A percentile compares a stretch with the other conserved stretches of the same genome.
Evolutionary conservation across 805 yeast species (phyloP).

Genomic region (Candida xyloterini): DNA sequence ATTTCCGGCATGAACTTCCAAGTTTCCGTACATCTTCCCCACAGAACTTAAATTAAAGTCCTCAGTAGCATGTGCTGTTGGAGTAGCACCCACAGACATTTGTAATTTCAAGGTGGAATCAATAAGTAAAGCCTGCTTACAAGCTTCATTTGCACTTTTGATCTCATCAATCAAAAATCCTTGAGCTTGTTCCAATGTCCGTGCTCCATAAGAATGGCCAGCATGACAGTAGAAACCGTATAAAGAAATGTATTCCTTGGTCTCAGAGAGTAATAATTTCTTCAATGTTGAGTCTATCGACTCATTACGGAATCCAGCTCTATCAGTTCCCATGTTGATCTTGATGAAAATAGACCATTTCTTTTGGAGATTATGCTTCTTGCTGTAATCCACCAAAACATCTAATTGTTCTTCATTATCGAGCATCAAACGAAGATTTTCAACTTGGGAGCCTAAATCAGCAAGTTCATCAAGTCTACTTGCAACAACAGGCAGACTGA

Average conservation of each 20-base stretch:
- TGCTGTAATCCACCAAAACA: conserved; percentile 39
- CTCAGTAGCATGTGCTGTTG: conserved; percentile 64
- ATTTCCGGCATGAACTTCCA: conserved; percentile 83
- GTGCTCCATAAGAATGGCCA: conserved; percentile 66
- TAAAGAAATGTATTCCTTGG: conserved; percentile 38
- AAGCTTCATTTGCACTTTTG: conserved; percentile 53
- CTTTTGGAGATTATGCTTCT: conserved; percentile 21
- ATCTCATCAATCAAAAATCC: conserved; percentile 54
- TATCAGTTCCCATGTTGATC: conserved; percentile 64
- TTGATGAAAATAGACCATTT: conserved; percentile 68
- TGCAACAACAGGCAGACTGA: conserved; percentile 56
- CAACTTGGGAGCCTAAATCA: conserved; percentile 40
- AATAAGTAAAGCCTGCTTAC: conserved; percentile 34
- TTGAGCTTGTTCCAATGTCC: conserved; percentile 44
- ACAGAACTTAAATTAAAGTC: conserved; percentile 18
- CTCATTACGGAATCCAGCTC: conserved; percentile 54
- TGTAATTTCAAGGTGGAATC: conserved; percentile 40
- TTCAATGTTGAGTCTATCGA: conserved; percentile 37
- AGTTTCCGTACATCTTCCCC: conserved; percentile 33
- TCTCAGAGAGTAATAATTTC: conserved; percentile 24
- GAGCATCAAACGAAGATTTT: conserved; percentile 52
- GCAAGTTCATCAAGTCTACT: conserved; percentile 47
- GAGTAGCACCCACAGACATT: conserved; percentile 79
- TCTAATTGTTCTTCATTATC: conserved; percentile 60
- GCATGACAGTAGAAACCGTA: conserved; percentile 79